Evolutionary conservation across 176 grass and related monocot genomes (phyloP).

Genomic region (Oryza rufipogon): DNA sequence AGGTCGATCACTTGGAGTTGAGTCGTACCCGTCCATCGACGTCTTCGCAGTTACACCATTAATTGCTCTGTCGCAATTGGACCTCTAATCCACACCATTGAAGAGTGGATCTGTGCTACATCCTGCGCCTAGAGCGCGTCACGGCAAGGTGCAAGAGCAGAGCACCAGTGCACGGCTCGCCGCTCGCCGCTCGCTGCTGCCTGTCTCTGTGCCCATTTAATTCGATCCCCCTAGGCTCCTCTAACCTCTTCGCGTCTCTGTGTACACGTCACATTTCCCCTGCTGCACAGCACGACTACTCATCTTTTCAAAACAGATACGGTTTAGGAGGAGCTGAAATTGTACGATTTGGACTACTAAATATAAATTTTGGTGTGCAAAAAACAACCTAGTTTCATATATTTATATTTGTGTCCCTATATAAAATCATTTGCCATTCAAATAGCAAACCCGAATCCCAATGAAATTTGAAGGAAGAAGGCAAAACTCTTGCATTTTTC

Average conservation of each 20-base stretch:
- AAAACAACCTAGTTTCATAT: background rate
- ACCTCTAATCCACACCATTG: conserved; percentile 28
- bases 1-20: conserved; percentile 44
- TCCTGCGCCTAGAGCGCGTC: conserved; percentile 19
- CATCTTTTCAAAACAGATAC: background rate
- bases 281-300: background rate
- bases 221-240: background rate
- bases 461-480: background rate
- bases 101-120: conserved; percentile 22
- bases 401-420: background rate
- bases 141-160: background rate
- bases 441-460: background rate
- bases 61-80: conserved; percentile 14
- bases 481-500: too few species aligned
- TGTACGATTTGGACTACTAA: background rate
- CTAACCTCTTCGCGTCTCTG: background rate
- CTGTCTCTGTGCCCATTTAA: background rate
- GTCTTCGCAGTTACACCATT: background rate
- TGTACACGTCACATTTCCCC: background rate
- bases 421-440: background rate
- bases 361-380: background rate
- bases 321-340: background rate
- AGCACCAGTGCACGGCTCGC: background rate
- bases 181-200: background rate
- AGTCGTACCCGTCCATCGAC: conserved; percentile 5